These are phyloP conservation scores for Phytophthora sansomeana DNA, from an alignment of 352 stramenopile genomes.

Conservation along the genomic window DNA sequence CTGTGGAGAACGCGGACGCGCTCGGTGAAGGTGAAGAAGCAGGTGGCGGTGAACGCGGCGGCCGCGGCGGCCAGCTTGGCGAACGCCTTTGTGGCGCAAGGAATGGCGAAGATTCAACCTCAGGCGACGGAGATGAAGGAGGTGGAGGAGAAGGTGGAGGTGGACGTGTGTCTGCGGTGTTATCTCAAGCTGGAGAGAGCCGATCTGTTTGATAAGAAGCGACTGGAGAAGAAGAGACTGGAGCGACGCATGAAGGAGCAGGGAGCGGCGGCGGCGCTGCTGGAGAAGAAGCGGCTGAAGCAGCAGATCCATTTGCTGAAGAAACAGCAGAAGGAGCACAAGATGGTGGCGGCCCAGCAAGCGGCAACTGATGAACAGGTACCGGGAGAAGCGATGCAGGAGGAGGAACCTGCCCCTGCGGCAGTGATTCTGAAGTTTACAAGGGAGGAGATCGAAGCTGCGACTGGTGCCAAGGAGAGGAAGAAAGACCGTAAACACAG, in stretches of 20 bases:
- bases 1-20: constrained; percentile 65
- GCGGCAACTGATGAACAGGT: neutral
- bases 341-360: constrained; percentile 24
- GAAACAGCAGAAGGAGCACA: constrained; percentile 71
- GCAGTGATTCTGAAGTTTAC: constrained; percentile 45
- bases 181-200: constrained; percentile 73
- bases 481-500: constrained; percentile 73
- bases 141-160: constrained; percentile 32
- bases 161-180: constrained; percentile 75
- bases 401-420: constrained; percentile 8
- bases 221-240: constrained; percentile 43
- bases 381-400: constrained; percentile 5
- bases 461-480: constrained; percentile 32
- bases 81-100: constrained; percentile 21
- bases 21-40: constrained; percentile 28
- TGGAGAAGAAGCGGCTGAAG: constrained; percentile 58
- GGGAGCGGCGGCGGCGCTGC: constrained; percentile 8
- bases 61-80: neutral
- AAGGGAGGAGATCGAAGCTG: constrained; percentile 47
- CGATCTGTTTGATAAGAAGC: constrained; percentile 74
- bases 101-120: constrained; percentile 11
- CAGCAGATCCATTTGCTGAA: constrained; percentile 61
- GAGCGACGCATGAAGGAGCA: constrained; percentile 44
- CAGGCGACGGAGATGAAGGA: constrained; percentile 28
- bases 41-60: constrained; percentile 2